Evolutionary conservation across 371 early-diverging fungal genomes (phyloP), one percentile per base, ranked within the genome.

Genomic region (Mucor irregularis): DNA sequence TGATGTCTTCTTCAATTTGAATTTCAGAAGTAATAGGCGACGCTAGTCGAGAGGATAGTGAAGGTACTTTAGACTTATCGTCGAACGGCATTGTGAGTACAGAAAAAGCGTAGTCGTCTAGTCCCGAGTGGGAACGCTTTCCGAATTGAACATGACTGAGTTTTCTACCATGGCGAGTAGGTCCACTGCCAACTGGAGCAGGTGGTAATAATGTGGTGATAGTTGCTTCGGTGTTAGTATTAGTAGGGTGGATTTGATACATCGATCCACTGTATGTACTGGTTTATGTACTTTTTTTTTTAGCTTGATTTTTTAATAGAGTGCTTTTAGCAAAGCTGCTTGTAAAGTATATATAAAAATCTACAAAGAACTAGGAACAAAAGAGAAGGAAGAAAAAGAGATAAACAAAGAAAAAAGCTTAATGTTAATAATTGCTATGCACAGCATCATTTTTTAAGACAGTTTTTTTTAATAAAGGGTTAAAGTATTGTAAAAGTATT

Each of bases 221-320:
- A 21, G 86, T 16, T 3, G 22, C 83, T 25, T 81, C 82, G 48
- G 85, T 88, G 43, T 86, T 87, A 28, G 71, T 86, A n/a, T n/a
- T n/a, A 22, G 88, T 34, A 37, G 24, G 24, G 21, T 60, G 62
- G 22, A 26, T 22, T n/a, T 26, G 26, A 37, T 19, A 42, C 42
- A 42, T 42, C 42, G 8, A n/a, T n/a, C n/a, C n/a, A n/a, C n/a
- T n/a, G n/a, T n/a, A n/a, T n/a, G n/a, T n/a, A n/a, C n/a, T n/a
- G n/a, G n/a, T n/a, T n/a, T n/a, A n/a, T n/a, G n/a, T n/a, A n/a
- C n/a, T n/a, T n/a, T n/a, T n/a, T n/a, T n/a, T n/a, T n/a, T n/a
- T n/a, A n/a, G n/a, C n/a, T n/a, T n/a, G n/a, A n/a, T n/a, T n/a
- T n/a, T n/a, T n/a, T n/a, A n/a, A n/a, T n/a, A n/a, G n/a, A n/a